Evolutionary conservation across 305 asterid species (phyloP), one percentile per base, ranked within the genome.

Genomic region (Petunia hybrid): DNA sequence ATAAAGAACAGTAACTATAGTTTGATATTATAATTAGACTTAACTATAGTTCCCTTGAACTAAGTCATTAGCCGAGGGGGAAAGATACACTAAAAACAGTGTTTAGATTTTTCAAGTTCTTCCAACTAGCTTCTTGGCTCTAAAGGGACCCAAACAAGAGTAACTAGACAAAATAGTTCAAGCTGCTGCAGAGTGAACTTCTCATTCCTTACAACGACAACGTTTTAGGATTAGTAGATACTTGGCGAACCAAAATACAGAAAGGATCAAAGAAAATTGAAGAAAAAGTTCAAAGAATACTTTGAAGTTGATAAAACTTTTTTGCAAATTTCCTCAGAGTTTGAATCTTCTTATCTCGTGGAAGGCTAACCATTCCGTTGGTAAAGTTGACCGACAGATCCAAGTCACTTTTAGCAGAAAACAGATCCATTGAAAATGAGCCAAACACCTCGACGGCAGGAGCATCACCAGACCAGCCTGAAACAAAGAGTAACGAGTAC

Each of bases 401-500:
- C 62, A 95, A 87, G 86, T 95, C 99, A 67, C 99, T 95, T 74
- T 88, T 86, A 53, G 83, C 80, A 83, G 88, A 90, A 80, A 95
- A 95, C 70, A 95, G 91, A 87, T 95, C 98, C 99, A 95, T 95
- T 6, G 92, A 91, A 80, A 92, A 94, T 55, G 99, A 95, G 81
- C 98, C 99, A 83, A 94, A 95, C 84, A 90, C 99, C 91, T 87
- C 97, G 83, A 95, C 90, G 31, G 85, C 85, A 12, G 98, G 99
- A 84, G 84, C 80, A 40, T 90, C 87, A 55, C 79, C 84, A 42
- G 95, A 86, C 69, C 84, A 69, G 53, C 89, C 97, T 95, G 93
- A 77, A 85, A 82, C 71, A 63, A 78, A 64, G 59, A 74, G 64
- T 40, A 53, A 51, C 53, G 57, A 66, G 75, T 38, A 41, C 38